Evolutionary conservation across 2,329 filamentous ascomycete genomes (phyloP).

Genomic region (Trichoderma sp.): DNA sequence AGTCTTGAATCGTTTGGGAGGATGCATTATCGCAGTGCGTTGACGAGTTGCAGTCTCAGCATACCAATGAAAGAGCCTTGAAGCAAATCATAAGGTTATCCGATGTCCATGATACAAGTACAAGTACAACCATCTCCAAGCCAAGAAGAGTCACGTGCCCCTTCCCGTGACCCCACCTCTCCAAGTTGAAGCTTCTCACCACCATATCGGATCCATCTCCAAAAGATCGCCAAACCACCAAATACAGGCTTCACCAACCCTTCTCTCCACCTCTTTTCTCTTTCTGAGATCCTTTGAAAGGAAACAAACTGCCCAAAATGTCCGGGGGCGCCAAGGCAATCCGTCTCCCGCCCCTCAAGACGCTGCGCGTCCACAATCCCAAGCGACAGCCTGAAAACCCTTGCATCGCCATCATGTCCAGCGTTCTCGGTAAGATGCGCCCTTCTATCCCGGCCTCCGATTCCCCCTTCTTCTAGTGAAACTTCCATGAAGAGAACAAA

Average conservation of each 20-base stretch:
- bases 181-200: neutral
- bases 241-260: neutral
- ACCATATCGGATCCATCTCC: neutral
- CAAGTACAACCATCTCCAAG: neutral
- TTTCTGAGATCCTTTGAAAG: too few species aligned
- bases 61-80: too few species aligned
- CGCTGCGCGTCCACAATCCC: slow-evolving; percentile 57
- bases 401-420: slow-evolving; percentile 60
- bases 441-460: slow-evolving; percentile 2
- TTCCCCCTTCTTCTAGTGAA: too few species aligned
- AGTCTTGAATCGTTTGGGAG: neutral
- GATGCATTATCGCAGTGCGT: too few species aligned
- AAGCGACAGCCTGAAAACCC: slow-evolving; percentile 55
- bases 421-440: slow-evolving; percentile 53
- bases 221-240: slow-evolving; percentile 5
- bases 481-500: too few species aligned
- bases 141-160: slow-evolving; percentile 12
- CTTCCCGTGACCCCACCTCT: slow-evolving; percentile 17
- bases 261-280: neutral
- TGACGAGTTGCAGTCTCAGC: too few species aligned
- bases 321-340: slow-evolving; percentile 53
- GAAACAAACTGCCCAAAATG: slow-evolving; percentile 41
- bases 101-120: neutral
- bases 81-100: too few species aligned
- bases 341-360: slow-evolving; percentile 59